A percentile compares a stretch with the other conserved stretches of the same genome.
Evolutionary conservation across 139 green algal species (phyloP).

Genomic region (Axilococcus clingmanii): DNA sequence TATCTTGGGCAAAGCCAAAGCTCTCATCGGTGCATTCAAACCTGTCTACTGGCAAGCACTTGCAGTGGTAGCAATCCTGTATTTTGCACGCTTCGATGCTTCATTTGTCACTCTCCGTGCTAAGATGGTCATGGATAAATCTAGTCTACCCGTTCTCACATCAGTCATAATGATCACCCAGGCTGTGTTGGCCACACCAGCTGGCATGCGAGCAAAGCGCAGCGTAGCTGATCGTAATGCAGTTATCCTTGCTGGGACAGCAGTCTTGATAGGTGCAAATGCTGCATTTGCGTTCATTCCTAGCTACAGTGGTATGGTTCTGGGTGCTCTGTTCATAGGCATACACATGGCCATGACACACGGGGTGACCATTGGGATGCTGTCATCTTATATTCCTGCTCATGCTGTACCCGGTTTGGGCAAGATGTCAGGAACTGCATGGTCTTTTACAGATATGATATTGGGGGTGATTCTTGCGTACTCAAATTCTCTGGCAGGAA

Average conservation of each 20-base stretch:
- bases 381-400: slow-evolving; percentile 58
- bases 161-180: slow-evolving; percentile 56
- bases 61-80: slow-evolving; percentile 53
- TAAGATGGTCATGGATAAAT: slow-evolving; percentile 55
- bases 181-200: slow-evolving; percentile 52
- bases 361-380: slow-evolving; percentile 59
- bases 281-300: slow-evolving; percentile 31
- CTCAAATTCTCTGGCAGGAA: slow-evolving; percentile 56
- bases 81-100: slow-evolving; percentile 75
- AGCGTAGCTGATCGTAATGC: slow-evolving; percentile 46
- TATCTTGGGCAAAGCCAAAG: slow-evolving; percentile 15
- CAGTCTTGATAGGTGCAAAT: slow-evolving; percentile 53
- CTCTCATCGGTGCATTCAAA: slow-evolving; percentile 44
- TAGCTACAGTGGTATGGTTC: slow-evolving; percentile 47
- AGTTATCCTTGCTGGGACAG: slow-evolving; percentile 53
- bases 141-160: slow-evolving; percentile 52
- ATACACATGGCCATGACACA: slow-evolving; percentile 81
- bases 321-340: slow-evolving; percentile 49
- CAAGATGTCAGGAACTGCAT: slow-evolving; percentile 59
- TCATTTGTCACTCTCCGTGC: slow-evolving; percentile 66
- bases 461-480: slow-evolving; percentile 60
- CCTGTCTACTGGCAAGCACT: slow-evolving; percentile 76
- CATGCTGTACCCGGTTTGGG: slow-evolving; percentile 46
- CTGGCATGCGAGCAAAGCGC: slow-evolving; percentile 37
- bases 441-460: slow-evolving; percentile 74